Percentiles rank a stretch among this genome's conserved stretches.
phyloP scores from a whole-genome alignment of 176 grass and related monocot species.

The Carex pumila region DNA sequence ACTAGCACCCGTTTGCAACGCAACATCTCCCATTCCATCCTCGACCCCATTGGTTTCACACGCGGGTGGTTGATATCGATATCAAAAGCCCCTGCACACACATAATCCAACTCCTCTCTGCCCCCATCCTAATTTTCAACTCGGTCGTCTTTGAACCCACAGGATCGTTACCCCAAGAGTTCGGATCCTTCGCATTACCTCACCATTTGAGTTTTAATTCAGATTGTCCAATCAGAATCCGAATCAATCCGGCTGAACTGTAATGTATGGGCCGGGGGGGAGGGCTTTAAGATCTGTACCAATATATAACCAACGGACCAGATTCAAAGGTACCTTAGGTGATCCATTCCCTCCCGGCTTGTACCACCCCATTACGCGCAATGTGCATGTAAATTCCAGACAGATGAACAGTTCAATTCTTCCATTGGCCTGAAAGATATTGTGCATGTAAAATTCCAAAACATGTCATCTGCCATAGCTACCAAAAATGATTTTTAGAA shows the following conservation, averaged over 20 bases:
- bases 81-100: slow-evolving; percentile 48
- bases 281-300: too few relatives aligned
- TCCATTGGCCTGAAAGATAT: background rate
- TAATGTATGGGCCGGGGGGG: too few relatives aligned
- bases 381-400: background rate
- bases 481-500: background rate
- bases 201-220: too few relatives aligned
- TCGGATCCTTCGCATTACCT: too few relatives aligned
- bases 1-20: slow-evolving; percentile 29
- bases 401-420: background rate
- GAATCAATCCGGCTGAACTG: too few relatives aligned
- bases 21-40: slow-evolving; percentile 28
- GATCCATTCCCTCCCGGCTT: background rate
- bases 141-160: slow-evolving; percentile 11
- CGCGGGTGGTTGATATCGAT: slow-evolving; percentile 43
- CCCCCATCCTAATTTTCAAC: background rate
- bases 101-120: slow-evolving; percentile 32
- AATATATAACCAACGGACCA: too few relatives aligned
- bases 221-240: too few relatives aligned
- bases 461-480: background rate
- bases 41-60: slow-evolving; percentile 47
- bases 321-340: too few relatives aligned
- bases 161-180: slow-evolving; percentile 34
- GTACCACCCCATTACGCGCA: slow-evolving; percentile 44
- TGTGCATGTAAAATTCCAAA: background rate